phyloP scores from a whole-genome alignment of 2,329 filamentous ascomycete genomes.

The Talaromyces albobiverticillius region DNA sequence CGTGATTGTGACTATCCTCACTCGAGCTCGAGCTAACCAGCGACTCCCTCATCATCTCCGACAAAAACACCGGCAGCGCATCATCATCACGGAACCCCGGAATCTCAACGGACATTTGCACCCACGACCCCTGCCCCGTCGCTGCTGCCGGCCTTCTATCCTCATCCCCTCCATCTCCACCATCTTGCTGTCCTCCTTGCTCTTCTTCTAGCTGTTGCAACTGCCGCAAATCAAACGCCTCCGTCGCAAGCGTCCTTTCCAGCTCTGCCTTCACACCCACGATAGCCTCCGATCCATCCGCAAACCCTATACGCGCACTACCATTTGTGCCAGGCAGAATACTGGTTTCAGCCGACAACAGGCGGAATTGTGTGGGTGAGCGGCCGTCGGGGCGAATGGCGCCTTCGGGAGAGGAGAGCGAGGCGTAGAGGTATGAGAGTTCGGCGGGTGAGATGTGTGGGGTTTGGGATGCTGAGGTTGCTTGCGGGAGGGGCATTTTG shows the following conservation, averaged over 20 bases:
- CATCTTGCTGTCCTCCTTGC: slow-evolving; percentile 19
- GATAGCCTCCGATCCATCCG: slow-evolving; percentile 92
- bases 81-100: slow-evolving; percentile 90
- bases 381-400: slow-evolving; percentile 90
- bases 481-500: slow-evolving; percentile 61
- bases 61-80: slow-evolving; percentile 78
- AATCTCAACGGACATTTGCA: slow-evolving; percentile 89
- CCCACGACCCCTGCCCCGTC: slow-evolving; percentile 64
- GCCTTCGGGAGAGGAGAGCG: slow-evolving; percentile 68
- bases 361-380: slow-evolving; percentile 79
- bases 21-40: slow-evolving; percentile 68
- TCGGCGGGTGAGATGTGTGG: slow-evolving; percentile 87
- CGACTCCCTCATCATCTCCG: slow-evolving; percentile 84
- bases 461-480: slow-evolving; percentile 50
- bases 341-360: slow-evolving; percentile 83
- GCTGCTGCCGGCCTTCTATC: slow-evolving; percentile 21
- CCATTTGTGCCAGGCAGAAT: slow-evolving; percentile 88
- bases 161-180: slow-evolving; percentile 22
- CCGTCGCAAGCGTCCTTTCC: slow-evolving; percentile 60
- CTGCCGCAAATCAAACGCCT: slow-evolving; percentile 37
- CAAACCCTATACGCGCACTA: slow-evolving; percentile 87
- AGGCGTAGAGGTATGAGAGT: slow-evolving; percentile 89
- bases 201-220: slow-evolving; percentile 34
- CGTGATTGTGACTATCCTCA: slow-evolving; percentile 61
- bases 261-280: slow-evolving; percentile 96